A percentile compares a stretch with the other conserved stretches of the same genome.
phyloP scores from a whole-genome alignment of 129 eudicot genomes.

The Chrysanthemum lavandulifolium region DNA sequence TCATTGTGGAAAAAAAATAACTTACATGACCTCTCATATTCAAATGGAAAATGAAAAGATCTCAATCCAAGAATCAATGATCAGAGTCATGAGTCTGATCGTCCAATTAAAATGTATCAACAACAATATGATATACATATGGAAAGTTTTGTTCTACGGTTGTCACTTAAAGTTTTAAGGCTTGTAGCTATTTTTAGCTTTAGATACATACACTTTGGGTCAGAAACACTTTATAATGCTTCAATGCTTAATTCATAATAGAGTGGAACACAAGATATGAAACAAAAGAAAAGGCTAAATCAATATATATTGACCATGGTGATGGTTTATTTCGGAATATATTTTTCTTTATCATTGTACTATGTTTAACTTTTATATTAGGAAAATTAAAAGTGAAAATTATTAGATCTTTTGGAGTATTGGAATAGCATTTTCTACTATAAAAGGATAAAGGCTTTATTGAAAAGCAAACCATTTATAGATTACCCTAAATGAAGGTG shows the following conservation, averaged over 20 bases:
- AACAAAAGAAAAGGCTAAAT: neutral
- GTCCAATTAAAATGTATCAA: too few species aligned
- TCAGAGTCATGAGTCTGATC: neutral
- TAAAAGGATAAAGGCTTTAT: constrained; percentile 2
- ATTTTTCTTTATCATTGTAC: too few species aligned
- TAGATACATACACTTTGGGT: too few species aligned
- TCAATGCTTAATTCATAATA: neutral
- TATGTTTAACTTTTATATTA: neutral
- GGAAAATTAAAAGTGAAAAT: neutral
- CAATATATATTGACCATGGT: too few species aligned
- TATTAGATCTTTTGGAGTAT: neutral
- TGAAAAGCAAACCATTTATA: constrained; percentile 9
- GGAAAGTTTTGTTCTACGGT: too few species aligned
- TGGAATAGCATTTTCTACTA: neutral
- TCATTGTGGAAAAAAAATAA: too few species aligned
- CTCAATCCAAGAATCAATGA: neutral
- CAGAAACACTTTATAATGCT: neutral
- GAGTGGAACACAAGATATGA: neutral
- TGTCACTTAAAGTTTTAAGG: too few species aligned
- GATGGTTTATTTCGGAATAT: too few species aligned
- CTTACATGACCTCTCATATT: too few species aligned
- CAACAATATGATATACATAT: too few species aligned
- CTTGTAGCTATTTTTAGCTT: too few species aligned
- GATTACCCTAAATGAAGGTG: constrained; percentile 17
- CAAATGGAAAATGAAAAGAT: too few species aligned